Evolutionary conservation across 371 early-diverging fungal genomes (phyloP).

Genomic region (Haplosporangium sp.): DNA sequence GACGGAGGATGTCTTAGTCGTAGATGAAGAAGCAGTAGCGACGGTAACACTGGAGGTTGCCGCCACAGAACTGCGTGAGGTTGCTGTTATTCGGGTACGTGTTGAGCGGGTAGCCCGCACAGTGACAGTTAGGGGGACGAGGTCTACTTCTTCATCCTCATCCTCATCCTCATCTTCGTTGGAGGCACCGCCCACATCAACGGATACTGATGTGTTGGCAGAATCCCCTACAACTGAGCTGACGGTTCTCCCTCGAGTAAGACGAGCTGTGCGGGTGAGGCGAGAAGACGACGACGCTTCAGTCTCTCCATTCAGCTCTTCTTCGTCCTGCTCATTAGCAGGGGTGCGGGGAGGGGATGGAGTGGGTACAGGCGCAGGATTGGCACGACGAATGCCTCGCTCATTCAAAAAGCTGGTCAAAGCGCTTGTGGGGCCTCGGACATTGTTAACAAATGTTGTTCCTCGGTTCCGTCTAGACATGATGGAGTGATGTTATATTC

Average conservation of each 20-base stretch:
- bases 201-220: constrained; percentile 14
- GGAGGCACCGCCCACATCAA: constrained; percentile 7
- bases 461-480: constrained; percentile 49
- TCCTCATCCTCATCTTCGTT: constrained; percentile 15
- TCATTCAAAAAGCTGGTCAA: constrained; percentile 78
- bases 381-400: constrained; percentile 73
- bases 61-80: no score
- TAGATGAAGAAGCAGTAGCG: constrained; percentile 9
- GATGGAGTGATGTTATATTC: no score
- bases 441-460: constrained; percentile 59
- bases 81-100: constrained; percentile 4
- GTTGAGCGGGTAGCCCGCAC: constrained; percentile 22
- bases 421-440: constrained; percentile 78
- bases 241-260: constrained; percentile 27
- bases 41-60: no score
- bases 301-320: constrained; percentile 1
- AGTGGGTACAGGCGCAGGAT: constrained; percentile 43
- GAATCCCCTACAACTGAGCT: constrained; percentile 4
- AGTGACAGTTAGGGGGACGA: constrained; percentile 19
- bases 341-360: constrained; percentile 16
- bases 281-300: constrained; percentile 15
- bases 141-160: constrained; percentile 4
- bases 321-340: background rate
- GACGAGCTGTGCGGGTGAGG: constrained; percentile 34
- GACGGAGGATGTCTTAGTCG: constrained; percentile 3